Base-by-base conservation (phyloP, 345 rosid genomes). In the Eucalyptus decipiens region DNA sequence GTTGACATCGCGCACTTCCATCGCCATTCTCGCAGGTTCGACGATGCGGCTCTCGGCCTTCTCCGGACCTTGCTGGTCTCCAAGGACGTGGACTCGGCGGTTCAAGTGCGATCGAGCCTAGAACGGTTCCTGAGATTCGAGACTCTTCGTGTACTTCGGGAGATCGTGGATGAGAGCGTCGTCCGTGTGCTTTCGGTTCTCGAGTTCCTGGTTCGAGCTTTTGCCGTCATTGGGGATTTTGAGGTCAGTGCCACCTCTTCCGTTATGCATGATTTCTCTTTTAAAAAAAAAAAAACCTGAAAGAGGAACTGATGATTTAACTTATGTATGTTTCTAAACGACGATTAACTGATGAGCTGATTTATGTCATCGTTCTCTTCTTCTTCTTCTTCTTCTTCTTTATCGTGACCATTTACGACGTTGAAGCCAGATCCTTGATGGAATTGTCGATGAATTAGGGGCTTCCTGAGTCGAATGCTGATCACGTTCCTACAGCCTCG, bases 181-280 rank as follows among this genome's bases (percentile, higher is more conserved):
- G 94, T 94, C 24, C 92, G 89, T 30, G 95, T 96, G 91, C 99
- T 97, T 90, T 86, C 88, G 18, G 91, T 93, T 87, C 95, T 98
- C 58, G 95, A 96, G 48, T 97, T 96, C 94, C 94, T 97, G 88
- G 94, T 94, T 89, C 95, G 91, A 49, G 94, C 97, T 91, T 97
- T 95, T 86, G 98, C 97, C 88, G 92, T 96, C 12, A 40, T 95
- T 21, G 98, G 97, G 49, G 98, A 98, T 89, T 85, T 88, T 54
- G 96, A 98, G 98, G 98, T 90, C 87, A 87, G 89, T 80, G 3
- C 88, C 50, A 60, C 58, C 26, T 85, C 54, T 72, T 21, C 28
- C 15, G 45, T 40, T 67, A 21, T 88, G 23, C 81, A 18, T 69
- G 81, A 19, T 50, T 52, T 52, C 4, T 40, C 5, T 40, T 40